Evolutionary conservation across 208 protist genomes (phyloP).

Genomic region (Polymyxa betae): DNA sequence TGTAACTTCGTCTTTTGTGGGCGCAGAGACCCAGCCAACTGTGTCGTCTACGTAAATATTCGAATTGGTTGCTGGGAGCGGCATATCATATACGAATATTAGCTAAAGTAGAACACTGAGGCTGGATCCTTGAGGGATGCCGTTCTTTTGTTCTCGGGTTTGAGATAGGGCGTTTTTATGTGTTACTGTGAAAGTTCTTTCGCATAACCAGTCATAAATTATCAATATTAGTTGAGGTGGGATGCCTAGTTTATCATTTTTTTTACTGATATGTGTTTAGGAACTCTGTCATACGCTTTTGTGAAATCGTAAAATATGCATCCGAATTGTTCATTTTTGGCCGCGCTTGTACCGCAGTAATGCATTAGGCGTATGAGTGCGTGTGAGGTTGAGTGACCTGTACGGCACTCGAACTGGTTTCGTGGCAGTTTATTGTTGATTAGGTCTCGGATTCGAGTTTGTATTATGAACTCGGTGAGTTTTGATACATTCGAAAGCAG

Average conservation of each 20-base stretch:
- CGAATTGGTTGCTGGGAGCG: too few relatives aligned
- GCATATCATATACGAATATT: too few relatives aligned
- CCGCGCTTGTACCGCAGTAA: neutral
- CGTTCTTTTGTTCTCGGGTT: neutral
- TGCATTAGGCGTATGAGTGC: constrained; percentile 11
- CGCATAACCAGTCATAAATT: constrained; percentile 15
- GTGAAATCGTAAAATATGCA: constrained; percentile 21
- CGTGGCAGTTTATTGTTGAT: neutral
- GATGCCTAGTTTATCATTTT: neutral
- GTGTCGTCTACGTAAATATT: too few relatives aligned
- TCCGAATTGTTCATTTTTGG: constrained; percentile 25
- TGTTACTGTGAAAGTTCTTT: neutral
- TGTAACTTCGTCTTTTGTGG: too few relatives aligned
- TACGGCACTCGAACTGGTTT: neutral
- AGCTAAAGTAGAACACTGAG: too few relatives aligned
- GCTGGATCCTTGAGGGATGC: too few relatives aligned
- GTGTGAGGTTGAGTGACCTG: neutral
- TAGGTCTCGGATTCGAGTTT: constrained; percentile 15
- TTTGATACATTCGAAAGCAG: constrained; percentile 14
- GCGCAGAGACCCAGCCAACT: too few relatives aligned
- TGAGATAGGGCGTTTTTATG: neutral
- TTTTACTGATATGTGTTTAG: neutral
- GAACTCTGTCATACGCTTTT: constrained; percentile 25
- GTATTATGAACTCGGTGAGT: neutral
- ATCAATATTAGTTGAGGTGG: neutral